A percentile compares a stretch with the other conserved stretches of the same genome.
These are phyloP conservation scores for Aureobasidium sp. DNA, from an alignment of 2,329 filamentous ascomycete genomes.

Conservation along the genomic window DNA sequence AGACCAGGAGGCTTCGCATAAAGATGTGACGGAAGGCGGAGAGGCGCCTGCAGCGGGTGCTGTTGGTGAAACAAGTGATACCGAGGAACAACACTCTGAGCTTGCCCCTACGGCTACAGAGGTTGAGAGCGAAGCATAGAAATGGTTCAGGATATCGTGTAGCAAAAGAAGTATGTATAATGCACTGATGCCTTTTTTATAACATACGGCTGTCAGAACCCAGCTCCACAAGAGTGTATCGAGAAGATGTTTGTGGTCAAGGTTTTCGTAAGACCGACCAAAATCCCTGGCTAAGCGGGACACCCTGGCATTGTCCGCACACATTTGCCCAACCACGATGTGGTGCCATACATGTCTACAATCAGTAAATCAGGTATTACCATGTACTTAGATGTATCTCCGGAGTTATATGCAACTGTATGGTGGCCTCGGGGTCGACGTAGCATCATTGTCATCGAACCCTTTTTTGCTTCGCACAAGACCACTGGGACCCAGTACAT, in stretches of 20 bases:
- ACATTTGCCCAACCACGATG: background rate
- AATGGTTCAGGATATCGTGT: background rate
- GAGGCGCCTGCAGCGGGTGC: background rate
- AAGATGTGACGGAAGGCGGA: background rate
- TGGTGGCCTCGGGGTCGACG: background rate
- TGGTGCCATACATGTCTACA: background rate
- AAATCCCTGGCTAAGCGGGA: background rate
- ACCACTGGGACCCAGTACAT: background rate
- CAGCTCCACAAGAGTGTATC: background rate
- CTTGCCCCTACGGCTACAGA: background rate
- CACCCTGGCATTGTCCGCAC: background rate
- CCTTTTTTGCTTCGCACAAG: background rate
- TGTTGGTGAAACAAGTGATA: background rate
- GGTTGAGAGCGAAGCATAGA: slow-evolving; percentile 5
- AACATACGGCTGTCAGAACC: no score
- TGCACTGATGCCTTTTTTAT: background rate
- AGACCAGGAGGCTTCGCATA: slow-evolving; percentile 30
- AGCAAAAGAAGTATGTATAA: background rate
- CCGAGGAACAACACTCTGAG: background rate
- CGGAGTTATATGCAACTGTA: no score
- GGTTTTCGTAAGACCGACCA: background rate
- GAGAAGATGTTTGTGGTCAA: background rate
- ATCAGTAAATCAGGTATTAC: background rate
- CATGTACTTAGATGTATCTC: background rate
- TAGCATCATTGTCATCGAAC: background rate